Conservation (phyloP, 176 grass and related monocot species). For the Hordeum vulgare region DNA sequence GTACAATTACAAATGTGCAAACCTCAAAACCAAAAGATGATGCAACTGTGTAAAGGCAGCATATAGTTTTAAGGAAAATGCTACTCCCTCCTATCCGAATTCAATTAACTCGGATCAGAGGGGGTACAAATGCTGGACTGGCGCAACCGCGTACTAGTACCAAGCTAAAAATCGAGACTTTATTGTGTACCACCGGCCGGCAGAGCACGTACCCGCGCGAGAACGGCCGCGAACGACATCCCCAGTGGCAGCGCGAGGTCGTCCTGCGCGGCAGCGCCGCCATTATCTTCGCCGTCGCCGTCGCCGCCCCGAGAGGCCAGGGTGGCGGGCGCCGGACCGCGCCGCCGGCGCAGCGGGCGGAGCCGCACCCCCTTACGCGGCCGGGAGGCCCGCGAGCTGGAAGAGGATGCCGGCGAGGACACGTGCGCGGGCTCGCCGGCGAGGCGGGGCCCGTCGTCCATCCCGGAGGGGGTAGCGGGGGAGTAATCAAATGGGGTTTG, state of each 20-base stretch:
- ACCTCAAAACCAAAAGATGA: background rate
- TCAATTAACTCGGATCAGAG: too few relatives aligned
- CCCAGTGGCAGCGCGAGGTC: constrained; percentile 84
- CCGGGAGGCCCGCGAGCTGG: background rate
- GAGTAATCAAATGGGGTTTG: background rate
- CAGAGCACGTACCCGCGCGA: constrained; percentile 48
- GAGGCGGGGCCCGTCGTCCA: constrained; percentile 1
- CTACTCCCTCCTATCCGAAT: too few relatives aligned
- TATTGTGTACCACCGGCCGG: background rate
- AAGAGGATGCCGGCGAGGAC: constrained; percentile 25
- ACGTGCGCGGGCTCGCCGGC: background rate
- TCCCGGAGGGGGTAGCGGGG: background rate
- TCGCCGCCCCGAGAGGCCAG: background rate
- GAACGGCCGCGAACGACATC: constrained; percentile 80
- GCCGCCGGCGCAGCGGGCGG: constrained; percentile 15
- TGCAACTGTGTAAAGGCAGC: background rate
- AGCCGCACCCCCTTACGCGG: constrained; percentile 25
- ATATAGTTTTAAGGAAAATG: background rate
- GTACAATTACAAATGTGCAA: background rate
- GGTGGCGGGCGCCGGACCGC: background rate
- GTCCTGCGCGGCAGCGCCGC: constrained; percentile 10
- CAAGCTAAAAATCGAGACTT: background rate
- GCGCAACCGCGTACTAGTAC: too few relatives aligned
- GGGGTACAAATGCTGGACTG: background rate
- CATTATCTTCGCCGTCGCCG: background rate